Percentiles rank a stretch among this genome's conserved stretches.
Evolutionary conservation across 2,329 filamentous ascomycete species (phyloP).

Genomic region (Rutstroemia sp.): DNA sequence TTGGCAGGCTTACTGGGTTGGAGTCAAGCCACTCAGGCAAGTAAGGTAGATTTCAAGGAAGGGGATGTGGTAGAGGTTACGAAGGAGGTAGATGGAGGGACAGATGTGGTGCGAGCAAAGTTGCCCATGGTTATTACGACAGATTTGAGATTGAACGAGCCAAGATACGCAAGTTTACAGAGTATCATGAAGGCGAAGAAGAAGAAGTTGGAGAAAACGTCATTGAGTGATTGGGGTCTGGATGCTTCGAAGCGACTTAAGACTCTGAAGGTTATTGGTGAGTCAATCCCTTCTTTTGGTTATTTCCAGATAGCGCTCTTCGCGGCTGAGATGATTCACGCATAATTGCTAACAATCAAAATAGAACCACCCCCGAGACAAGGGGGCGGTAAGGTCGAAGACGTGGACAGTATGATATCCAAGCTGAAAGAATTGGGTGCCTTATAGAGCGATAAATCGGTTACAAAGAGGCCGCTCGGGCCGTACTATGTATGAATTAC

Average conservation of each 20-base stretch:
- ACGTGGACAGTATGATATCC: constrained; percentile 87
- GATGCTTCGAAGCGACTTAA: constrained; percentile 71
- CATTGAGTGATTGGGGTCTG: constrained; percentile 71
- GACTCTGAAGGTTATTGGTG: constrained; percentile 80
- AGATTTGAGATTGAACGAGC: constrained; percentile 89
- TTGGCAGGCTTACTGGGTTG: constrained; percentile 85
- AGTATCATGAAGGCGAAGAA: constrained; percentile 99
- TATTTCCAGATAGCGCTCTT: background rate
- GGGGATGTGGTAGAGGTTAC: constrained; percentile 68
- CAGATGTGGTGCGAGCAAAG: constrained; percentile 79
- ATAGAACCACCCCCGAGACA: constrained; percentile 78
- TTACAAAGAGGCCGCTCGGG: background rate
- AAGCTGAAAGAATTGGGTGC: constrained; percentile 97
- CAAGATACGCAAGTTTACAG: constrained; percentile 86
- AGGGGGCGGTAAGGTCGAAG: constrained; percentile 93
- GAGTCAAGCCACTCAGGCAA: constrained; percentile 92
- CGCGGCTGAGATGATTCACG: background rate
- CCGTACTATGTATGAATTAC: constrained; percentile 6
- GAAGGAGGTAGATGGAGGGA: constrained; percentile 90
- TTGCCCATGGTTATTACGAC: constrained; percentile 93
- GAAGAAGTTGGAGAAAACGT: constrained; percentile 95
- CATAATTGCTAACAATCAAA: background rate
- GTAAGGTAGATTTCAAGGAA: constrained; percentile 67
- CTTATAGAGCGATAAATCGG: constrained; percentile 16
- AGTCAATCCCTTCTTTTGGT: constrained; percentile 29